Evolutionary conservation across 2,329 filamentous ascomycete genomes (phyloP).

Genomic region (Pezicula carpinea): DNA sequence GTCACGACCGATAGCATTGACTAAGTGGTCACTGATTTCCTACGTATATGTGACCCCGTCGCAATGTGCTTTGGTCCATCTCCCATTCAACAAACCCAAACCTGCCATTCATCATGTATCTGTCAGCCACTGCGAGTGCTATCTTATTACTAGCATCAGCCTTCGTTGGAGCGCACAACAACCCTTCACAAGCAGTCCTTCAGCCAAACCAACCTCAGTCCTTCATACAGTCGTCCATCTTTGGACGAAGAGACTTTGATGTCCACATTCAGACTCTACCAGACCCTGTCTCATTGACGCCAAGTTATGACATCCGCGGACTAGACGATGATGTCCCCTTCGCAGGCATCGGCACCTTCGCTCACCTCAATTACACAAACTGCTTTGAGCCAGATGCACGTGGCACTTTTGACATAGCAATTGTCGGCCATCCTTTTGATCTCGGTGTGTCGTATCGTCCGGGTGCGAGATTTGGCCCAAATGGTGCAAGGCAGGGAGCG

Average conservation of each 20-base stretch:
- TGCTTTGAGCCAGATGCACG: constrained; percentile 19
- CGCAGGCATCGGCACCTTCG: constrained; percentile 20
- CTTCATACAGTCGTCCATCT: constrained; percentile 20
- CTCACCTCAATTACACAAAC: constrained; percentile 22
- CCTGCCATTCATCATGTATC: too few species aligned
- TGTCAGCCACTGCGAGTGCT: too few species aligned
- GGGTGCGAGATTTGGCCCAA: constrained; percentile 26
- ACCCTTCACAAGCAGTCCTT: not conserved
- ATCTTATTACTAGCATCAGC: too few species aligned
- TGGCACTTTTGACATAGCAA: constrained; percentile 26
- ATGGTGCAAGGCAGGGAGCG: constrained; percentile 23
- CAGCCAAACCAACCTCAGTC: not conserved
- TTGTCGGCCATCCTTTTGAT: constrained; percentile 28
- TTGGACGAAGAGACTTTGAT: constrained; percentile 2
- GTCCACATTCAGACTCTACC: not conserved
- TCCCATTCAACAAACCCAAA: too few species aligned
- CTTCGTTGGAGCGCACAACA: too few species aligned
- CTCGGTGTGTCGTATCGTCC: constrained; percentile 25
- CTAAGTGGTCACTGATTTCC: too few species aligned
- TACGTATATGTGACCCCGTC: too few species aligned
- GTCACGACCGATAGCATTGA: too few species aligned
- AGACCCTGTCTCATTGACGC: constrained; percentile 14
- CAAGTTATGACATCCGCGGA: constrained; percentile 12
- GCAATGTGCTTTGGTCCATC: too few species aligned
- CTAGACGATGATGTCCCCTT: constrained; percentile 8